Evolutionary conservation across 352 stramenopile genomes (phyloP).

Genomic region (Phytophthora melonis): DNA sequence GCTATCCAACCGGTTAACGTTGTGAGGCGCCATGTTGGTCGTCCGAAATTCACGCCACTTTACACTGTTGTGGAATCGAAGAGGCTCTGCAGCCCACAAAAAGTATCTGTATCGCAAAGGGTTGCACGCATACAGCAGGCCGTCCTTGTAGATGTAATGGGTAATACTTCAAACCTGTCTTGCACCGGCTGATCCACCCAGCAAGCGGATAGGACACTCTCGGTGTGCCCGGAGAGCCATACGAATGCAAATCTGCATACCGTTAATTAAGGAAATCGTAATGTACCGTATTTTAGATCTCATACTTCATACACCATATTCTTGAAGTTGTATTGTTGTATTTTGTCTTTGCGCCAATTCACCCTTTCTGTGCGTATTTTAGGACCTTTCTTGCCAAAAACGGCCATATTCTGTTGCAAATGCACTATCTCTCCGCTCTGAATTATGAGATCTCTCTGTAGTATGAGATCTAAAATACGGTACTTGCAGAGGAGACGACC

Average conservation of each 20-base stretch:
- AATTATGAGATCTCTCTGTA: no score
- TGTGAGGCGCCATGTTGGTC: conserved; percentile 7
- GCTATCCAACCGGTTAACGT: conserved; percentile 4
- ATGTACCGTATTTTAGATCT: no score
- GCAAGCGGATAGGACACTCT: conserved; percentile 22
- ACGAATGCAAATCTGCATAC: conserved; percentile 12
- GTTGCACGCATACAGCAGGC: background rate
- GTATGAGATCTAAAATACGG: no score
- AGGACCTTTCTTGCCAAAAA: no score
- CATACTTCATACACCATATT: no score
- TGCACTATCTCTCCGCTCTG: no score
- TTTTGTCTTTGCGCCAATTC: no score
- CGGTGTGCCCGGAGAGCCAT: background rate
- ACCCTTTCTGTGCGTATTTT: no score
- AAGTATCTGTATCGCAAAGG: conserved; percentile 7
- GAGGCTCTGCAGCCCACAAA: conserved; percentile 8
- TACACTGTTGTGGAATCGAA: conserved; percentile 25
- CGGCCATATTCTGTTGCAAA: no score
- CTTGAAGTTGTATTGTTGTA: no score
- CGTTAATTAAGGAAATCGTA: background rate
- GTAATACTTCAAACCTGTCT: background rate
- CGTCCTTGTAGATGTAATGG: background rate
- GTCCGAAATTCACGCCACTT: conserved; percentile 20
- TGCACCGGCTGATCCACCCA: background rate
- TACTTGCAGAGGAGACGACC: background rate